phyloP scores from a whole-genome alignment of 2,329 filamentous ascomycete species.

The Colletotrichum sp. region DNA sequence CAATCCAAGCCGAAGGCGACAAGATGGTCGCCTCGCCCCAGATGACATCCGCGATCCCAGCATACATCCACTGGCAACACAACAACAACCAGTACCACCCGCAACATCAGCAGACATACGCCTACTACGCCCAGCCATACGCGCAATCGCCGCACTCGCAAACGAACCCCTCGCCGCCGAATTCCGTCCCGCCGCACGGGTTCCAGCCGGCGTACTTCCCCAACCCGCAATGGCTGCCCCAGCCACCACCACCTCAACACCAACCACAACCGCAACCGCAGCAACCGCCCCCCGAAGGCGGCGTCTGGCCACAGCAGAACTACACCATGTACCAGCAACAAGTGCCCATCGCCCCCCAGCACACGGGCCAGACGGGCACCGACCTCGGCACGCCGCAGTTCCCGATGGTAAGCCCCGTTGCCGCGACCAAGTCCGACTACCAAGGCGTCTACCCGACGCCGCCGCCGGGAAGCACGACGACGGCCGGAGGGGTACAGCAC shows the following conservation, averaged over 20 bases:
- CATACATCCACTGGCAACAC: slow-evolving; percentile 18
- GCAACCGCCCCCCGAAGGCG: slow-evolving; percentile 13
- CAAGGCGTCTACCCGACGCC: slow-evolving; percentile 6
- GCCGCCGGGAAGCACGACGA: slow-evolving; percentile 2
- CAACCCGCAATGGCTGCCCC: slow-evolving; percentile 12
- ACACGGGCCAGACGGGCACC: slow-evolving; percentile 17
- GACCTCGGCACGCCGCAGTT: slow-evolving; percentile 20
- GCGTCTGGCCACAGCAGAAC: slow-evolving; percentile 20
- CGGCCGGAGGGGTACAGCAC: background rate
- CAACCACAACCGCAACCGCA: background rate
- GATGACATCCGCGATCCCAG: slow-evolving; percentile 16
- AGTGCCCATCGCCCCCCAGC: slow-evolving; percentile 22
- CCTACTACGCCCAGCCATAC: slow-evolving; percentile 20
- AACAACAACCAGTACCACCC: slow-evolving; percentile 8
- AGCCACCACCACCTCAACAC: background rate
- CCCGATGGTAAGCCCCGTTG: slow-evolving; percentile 20
- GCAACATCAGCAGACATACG: slow-evolving; percentile 13
- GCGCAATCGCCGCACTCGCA: slow-evolving; percentile 18
- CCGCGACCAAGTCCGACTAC: slow-evolving; percentile 12
- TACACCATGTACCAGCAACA: slow-evolving; percentile 25
- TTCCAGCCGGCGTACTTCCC: slow-evolving; percentile 19
- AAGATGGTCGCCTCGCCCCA: slow-evolving; percentile 23
- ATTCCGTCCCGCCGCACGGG: slow-evolving; percentile 7
- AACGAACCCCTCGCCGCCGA: slow-evolving; percentile 12
- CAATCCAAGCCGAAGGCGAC: slow-evolving; percentile 10